Evolutionary conservation across 2,329 filamentous ascomycete species (phyloP).

Genomic region (Botryosphaeria dothidea): DNA sequence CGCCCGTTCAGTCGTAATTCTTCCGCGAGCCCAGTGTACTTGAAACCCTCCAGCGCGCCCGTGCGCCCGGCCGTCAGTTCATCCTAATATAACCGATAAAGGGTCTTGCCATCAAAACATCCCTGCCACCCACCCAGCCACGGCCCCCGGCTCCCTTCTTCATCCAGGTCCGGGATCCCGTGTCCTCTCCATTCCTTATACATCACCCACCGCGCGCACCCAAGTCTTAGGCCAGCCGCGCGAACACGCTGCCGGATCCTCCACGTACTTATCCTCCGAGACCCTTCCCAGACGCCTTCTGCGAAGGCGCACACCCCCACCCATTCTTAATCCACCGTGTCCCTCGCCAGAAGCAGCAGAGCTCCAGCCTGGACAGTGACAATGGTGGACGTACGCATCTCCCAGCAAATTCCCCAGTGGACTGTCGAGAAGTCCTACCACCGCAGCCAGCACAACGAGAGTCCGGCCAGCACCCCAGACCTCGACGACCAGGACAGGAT

Average conservation of each 20-base stretch:
- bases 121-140: neutral
- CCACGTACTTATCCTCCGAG: conserved; percentile 6
- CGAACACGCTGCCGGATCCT: conserved; percentile 5
- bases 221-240: conserved; percentile 1
- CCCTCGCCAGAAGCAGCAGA: neutral
- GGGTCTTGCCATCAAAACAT: conserved; percentile 14
- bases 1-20: conserved; percentile 12
- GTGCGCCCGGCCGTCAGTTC: conserved; percentile 11
- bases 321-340: neutral
- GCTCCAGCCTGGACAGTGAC: neutral
- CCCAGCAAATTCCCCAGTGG: conserved; percentile 37
- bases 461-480: conserved; percentile 36
- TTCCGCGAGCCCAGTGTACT: conserved; percentile 15
- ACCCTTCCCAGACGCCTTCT: neutral
- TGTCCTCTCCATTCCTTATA: conserved; percentile 4
- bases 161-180: neutral
- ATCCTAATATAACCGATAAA: conserved; percentile 21
- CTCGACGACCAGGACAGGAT: conserved; percentile 35
- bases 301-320: neutral
- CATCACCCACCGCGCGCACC: neutral
- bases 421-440: conserved; percentile 35
- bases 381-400: conserved; percentile 15
- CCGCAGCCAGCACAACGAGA: conserved; percentile 30
- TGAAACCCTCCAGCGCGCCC: conserved; percentile 16
- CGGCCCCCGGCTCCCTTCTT: conserved; percentile 16